These are phyloP conservation scores for Vitis amurensis DNA, from an alignment of 164 flowering plant genomes.

Conservation along the genomic window DNA sequence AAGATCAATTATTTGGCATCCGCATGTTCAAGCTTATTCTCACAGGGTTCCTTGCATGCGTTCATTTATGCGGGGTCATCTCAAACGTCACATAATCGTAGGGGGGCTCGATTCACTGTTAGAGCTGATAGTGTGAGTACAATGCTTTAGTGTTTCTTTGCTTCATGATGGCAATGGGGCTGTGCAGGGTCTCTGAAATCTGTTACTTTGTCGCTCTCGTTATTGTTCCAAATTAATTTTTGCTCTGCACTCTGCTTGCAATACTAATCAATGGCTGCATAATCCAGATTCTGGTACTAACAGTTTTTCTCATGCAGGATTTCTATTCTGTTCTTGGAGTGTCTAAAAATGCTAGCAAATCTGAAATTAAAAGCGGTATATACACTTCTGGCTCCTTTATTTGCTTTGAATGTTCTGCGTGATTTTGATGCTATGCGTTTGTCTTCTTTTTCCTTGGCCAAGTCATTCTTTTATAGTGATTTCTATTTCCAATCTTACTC, in stretches of 20 bases:
- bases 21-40: slow-evolving; percentile 50
- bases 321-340: slow-evolving; percentile 85
- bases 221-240: no score
- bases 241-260: no score
- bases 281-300: background rate
- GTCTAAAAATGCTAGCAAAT: slow-evolving; percentile 75
- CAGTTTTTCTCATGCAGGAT: slow-evolving; percentile 40
- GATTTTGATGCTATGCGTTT: background rate
- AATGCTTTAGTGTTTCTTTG: slow-evolving; percentile 1
- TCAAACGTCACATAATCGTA: slow-evolving; percentile 32
- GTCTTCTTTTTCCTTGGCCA: background rate
- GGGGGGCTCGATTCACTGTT: slow-evolving; percentile 64
- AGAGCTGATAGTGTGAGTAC: slow-evolving; percentile 78
- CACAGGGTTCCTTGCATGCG: slow-evolving; percentile 43
- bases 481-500: no score
- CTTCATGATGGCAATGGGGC: background rate
- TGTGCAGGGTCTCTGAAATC: background rate
- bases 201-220: background rate
- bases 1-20: slow-evolving; percentile 45
- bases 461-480: background rate
- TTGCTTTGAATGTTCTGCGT: background rate
- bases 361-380: slow-evolving; percentile 93
- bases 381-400: background rate
- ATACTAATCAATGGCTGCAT: background rate
- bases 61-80: slow-evolving; percentile 34